Evolutionary conservation across 371 early-diverging fungal species (phyloP), one percentile per base, ranked within the genome.

Genomic region (Basidiobolus meristosporus): DNA sequence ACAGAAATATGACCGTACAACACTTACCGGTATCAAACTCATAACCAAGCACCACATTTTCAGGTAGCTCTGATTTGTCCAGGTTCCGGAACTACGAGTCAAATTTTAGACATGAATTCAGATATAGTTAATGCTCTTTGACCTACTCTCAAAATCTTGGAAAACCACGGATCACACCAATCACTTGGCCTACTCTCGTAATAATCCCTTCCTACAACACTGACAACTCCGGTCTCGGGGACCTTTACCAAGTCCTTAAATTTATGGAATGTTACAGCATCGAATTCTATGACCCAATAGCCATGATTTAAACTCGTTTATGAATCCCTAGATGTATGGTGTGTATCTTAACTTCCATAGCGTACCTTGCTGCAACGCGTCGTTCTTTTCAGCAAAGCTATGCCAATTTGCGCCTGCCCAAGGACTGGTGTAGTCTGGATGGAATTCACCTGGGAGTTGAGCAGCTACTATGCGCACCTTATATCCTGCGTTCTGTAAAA

Each of bases 331-430:
- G 19, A 22, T 11, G 12, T 22, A 26, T n/a, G 38, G 21, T 11
- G 16, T 26, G n/a, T 12, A 16, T 11, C 32, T 16, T 18, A 11
- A 9, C 20, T 23, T 42, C 2, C 23, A 38, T 12, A 10, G 38
- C 50, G 29, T 51, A 53, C 57, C 46, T 38, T 54, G 54, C 16
- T 56, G 36, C 19, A 38, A 18, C 16, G 17, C 14, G 45, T 79
- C 71, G 29, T 57, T 53, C 7, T 60, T 51, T 12, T 59, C 55
- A 10, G 76, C 73, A 39, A 62, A 54, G 1, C 70, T 59, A 41
- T 68, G 53, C 82, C 82, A 81, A 48, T 73, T 66, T 11, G 82
- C 80, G 28, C 82, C 82, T 20, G 82, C 82, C 53, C 62, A 70
- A 17, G 77, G 74, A 18, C 80, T 79, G 0, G 82, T 68, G 51